Percentiles rank a stretch among this genome's conserved stretches.
phyloP scores from a whole-genome alignment of 805 yeast species.

The Starmerella sp. region DNA sequence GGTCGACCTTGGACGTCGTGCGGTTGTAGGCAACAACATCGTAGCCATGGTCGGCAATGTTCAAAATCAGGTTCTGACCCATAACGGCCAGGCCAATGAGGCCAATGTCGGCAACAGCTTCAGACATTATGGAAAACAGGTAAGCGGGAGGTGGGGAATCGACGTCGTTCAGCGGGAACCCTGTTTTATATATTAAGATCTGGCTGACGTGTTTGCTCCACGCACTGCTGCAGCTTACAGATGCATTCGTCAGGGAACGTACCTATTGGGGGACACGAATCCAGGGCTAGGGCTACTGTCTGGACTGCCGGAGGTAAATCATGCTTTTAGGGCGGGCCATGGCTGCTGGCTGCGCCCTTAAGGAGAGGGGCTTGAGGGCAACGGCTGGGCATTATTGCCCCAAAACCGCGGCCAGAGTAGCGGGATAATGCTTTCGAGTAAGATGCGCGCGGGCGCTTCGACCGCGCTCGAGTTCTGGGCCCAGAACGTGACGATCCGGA shows the following conservation, averaged over 20 bases:
- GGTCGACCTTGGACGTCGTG: constrained; percentile 91
- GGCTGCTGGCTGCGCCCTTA: neutral
- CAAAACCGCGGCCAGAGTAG: too few species aligned
- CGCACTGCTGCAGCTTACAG: neutral
- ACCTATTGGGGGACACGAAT: neutral
- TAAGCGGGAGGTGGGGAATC: neutral
- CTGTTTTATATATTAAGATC: constrained; percentile 5
- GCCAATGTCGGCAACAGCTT: constrained; percentile 73
- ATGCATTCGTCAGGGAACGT: neutral
- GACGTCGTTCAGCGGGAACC: neutral
- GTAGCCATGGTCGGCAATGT: constrained; percentile 97
- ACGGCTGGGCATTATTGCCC: too few species aligned
- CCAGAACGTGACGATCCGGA: neutral
- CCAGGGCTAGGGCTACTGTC: neutral
- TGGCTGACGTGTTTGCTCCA: constrained; percentile 5
- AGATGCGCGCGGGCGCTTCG: too few species aligned
- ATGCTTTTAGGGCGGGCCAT: neutral
- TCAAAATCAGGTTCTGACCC: constrained; percentile 92
- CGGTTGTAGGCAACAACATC: constrained; percentile 98
- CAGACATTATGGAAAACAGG: constrained; percentile 4
- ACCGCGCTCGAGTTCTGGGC: neutral
- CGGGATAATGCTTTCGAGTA: too few species aligned
- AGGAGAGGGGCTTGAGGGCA: neutral
- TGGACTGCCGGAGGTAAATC: neutral
- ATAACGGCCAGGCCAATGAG: constrained; percentile 98